Conservation (phyloP, 805 yeast species). For the Ogataea henricii region DNA sequence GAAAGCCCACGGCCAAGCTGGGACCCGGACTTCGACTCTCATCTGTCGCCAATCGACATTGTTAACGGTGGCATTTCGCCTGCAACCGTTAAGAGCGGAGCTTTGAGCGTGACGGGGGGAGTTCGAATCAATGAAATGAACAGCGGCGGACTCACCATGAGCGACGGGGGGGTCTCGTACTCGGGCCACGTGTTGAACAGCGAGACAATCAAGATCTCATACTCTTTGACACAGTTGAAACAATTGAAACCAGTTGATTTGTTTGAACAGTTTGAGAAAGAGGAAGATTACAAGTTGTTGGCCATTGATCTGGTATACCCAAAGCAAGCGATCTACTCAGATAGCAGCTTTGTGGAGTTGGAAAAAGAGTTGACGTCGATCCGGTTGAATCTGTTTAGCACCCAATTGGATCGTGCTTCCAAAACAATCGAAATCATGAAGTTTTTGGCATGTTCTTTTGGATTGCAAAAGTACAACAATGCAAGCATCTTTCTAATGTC, state of each 20-base stretch:
- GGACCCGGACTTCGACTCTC: slow-evolving; percentile 17
- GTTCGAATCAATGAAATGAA: neutral
- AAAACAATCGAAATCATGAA: slow-evolving; percentile 33
- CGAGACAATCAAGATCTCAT: slow-evolving; percentile 6
- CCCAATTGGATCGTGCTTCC: slow-evolving; percentile 27
- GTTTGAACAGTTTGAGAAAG: slow-evolving; percentile 16
- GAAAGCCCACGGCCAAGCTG: slow-evolving; percentile 9
- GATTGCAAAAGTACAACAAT: slow-evolving; percentile 34
- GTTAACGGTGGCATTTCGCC: slow-evolving; percentile 20
- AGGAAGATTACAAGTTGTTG: slow-evolving; percentile 23
- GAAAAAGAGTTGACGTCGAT: slow-evolving; percentile 26
- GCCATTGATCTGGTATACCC: slow-evolving; percentile 27
- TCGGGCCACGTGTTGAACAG: neutral
- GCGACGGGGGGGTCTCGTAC: slow-evolving; percentile 4
- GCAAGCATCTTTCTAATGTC: slow-evolving; percentile 40
- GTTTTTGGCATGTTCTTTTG: slow-evolving; percentile 38
- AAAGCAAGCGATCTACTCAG: slow-evolving; percentile 6
- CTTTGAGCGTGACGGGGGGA: neutral
- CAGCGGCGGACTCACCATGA: slow-evolving; percentile 1
- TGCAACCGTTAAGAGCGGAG: slow-evolving; percentile 3
- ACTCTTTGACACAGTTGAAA: slow-evolving; percentile 21
- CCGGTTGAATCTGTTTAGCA: slow-evolving; percentile 21
- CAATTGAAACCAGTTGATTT: slow-evolving; percentile 21
- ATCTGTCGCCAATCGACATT: slow-evolving; percentile 23
- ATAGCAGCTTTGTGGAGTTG: slow-evolving; percentile 14